Conservation (phyloP, 805 yeast species). For the Lachancea nothofagi region DNA sequence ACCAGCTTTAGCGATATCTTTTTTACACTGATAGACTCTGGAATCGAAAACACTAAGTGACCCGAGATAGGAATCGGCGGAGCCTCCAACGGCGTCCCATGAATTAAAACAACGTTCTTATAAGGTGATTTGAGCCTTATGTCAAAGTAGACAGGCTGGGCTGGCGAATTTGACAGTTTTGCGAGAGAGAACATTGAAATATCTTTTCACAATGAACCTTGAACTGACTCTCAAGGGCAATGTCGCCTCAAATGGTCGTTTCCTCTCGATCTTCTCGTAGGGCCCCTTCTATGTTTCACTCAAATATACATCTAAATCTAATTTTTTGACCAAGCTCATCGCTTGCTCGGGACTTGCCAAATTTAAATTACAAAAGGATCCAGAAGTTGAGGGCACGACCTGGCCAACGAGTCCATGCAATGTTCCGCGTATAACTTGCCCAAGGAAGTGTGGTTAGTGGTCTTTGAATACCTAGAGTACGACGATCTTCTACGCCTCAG, state of each 20-base stretch:
- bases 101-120: constrained; percentile 63
- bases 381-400: not conserved
- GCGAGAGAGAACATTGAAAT: constrained; percentile 9
- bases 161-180: constrained; percentile 7
- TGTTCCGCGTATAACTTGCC: constrained; percentile 10
- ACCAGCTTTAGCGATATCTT: constrained; percentile 54
- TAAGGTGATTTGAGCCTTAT: constrained; percentile 35
- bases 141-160: constrained; percentile 28
- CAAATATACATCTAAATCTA: not conserved
- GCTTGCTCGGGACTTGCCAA: too few relatives aligned
- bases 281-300: not conserved
- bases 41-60: constrained; percentile 60
- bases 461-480: constrained; percentile 10
- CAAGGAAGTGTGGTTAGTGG: constrained; percentile 18
- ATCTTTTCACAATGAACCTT: not conserved
- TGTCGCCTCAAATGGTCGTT: too few relatives aligned
- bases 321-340: too few relatives aligned
- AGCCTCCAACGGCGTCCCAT: constrained; percentile 73
- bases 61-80: constrained; percentile 73
- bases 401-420: not conserved
- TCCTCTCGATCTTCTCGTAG: not conserved
- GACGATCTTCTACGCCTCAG: constrained; percentile 16
- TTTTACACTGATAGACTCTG: constrained; percentile 61
- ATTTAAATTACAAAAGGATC: too few relatives aligned
- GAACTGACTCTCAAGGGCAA: too few relatives aligned